Evolutionary conservation across 306 rosid species (phyloP), one percentile per base, ranked within the genome.

Genomic region (Urtica urens): DNA sequence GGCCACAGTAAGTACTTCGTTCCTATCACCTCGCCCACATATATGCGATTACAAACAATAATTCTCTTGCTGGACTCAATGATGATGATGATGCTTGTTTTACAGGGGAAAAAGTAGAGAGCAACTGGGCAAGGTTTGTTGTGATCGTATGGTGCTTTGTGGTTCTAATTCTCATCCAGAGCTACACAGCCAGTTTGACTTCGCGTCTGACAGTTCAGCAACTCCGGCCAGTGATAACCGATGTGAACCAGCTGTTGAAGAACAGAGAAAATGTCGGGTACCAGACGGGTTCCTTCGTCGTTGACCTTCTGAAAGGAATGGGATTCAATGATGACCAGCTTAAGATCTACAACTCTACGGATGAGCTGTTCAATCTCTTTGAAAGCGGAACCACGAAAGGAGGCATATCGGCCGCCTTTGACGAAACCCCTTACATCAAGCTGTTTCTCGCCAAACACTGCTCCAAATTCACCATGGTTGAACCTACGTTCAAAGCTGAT

Each of bases 391-490:
- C 48, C 42, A 37, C 3, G 23, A 68, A 62, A 3, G 81, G 79
- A 33, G 79, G 90, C n/a, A 77, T 80, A 44, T 51, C 62, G 46
- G 81, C 79, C 57, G 69, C 66, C 3, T 51, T 81, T 38, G 69
- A 69, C 14, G 85, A 72, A 64, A 59, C 47, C 10, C 84, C 79
- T 0, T 73, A 77, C 17, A 57, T 65, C 46, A 65, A 62, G 41
- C 57, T 22, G 13, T 59, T 80, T 46, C 62, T 71, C 24, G 68
- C 55, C 57, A 59, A 19, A 18, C 52, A 62, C 16, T 73, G 79
- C 54, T 62, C 77, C 42, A 68, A 65, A 33, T 80, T 71, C 41
- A 42, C 63, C 57, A 73, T 71, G 77, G 57, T 73, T 38, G 77
- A 67, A 25, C 76, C 84, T 0, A 63, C 40, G 42, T 73, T 67